Evolutionary conservation across 768 basidiomycete species (phyloP).

Genomic region (Lactarius trivialis): DNA sequence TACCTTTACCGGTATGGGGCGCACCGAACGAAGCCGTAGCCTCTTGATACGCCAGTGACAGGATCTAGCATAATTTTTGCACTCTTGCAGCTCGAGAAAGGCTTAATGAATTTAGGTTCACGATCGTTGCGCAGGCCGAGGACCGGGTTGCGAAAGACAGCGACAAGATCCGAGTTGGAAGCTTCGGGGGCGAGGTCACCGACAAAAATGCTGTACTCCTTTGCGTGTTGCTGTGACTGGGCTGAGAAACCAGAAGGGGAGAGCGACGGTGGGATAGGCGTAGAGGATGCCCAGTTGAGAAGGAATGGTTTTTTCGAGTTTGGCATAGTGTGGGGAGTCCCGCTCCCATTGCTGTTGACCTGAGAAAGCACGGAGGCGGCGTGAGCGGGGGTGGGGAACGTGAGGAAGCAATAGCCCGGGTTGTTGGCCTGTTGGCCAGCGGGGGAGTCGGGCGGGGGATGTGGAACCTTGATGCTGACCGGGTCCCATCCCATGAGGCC

Average conservation of each 20-base stretch:
- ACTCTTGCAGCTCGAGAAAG: constrained; percentile 89
- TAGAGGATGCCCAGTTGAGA: constrained; percentile 64
- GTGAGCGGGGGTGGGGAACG: constrained; percentile 66
- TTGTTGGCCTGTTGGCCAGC: constrained; percentile 70
- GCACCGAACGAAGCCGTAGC: constrained; percentile 89
- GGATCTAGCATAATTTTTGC: constrained; percentile 95
- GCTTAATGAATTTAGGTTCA: constrained; percentile 82
- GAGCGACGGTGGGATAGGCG: constrained; percentile 31
- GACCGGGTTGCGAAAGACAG: constrained; percentile 85
- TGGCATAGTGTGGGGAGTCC: constrained; percentile 62
- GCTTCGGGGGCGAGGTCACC: constrained; percentile 91
- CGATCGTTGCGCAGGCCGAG: constrained; percentile 79
- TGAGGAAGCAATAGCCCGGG: constrained; percentile 82
- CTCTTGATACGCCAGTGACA: constrained; percentile 79
- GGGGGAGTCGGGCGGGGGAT: constrained; percentile 47
- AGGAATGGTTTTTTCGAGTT: constrained; percentile 79
- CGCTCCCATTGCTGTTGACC: constrained; percentile 43
- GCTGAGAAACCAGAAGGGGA: constrained; percentile 32
- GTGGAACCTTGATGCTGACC: constrained; percentile 65
- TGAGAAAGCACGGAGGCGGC: constrained; percentile 67
- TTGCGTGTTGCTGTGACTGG: constrained; percentile 55
- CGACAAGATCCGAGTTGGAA: constrained; percentile 92
- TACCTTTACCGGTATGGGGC: constrained; percentile 24
- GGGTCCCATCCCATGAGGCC: constrained; percentile 83
- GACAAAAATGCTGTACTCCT: constrained; percentile 92